phyloP scores from a whole-genome alignment of 2,329 filamentous ascomycete species.

The Colletotrichum eleusines region DNA sequence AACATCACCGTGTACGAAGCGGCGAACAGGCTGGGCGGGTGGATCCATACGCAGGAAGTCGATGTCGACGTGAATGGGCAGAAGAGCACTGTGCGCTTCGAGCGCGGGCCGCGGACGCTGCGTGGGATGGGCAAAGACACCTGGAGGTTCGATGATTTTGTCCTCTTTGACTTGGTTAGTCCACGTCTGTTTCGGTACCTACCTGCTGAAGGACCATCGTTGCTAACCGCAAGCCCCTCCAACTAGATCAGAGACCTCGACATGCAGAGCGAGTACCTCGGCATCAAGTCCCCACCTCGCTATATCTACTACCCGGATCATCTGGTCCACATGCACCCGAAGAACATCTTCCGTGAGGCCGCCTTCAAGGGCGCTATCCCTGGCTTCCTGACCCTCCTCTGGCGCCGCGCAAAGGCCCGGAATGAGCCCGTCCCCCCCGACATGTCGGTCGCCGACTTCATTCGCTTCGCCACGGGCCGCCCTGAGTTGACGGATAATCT shows the following conservation, averaged over 20 bases:
- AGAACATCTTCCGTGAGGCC: slow-evolving; percentile 45
- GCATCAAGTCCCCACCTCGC: slow-evolving; percentile 55
- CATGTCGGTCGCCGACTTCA: slow-evolving; percentile 78
- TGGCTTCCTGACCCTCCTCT: slow-evolving; percentile 51
- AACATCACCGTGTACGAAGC: slow-evolving; percentile 87
- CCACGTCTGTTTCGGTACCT: slow-evolving; percentile 41
- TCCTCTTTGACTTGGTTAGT: slow-evolving; percentile 78
- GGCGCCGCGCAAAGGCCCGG: slow-evolving; percentile 47
- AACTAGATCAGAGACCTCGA: slow-evolving; percentile 28
- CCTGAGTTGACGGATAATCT: slow-evolving; percentile 76
- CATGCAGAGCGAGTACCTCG: slow-evolving; percentile 24
- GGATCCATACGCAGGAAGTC: slow-evolving; percentile 78
- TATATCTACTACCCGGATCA: slow-evolving; percentile 92
- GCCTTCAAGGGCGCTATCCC: slow-evolving; percentile 50
- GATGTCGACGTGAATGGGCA: slow-evolving; percentile 68
- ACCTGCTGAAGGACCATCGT: slow-evolving; percentile 29
- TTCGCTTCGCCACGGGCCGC: slow-evolving; percentile 65
- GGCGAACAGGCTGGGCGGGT: slow-evolving; percentile 79
- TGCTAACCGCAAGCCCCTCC: slow-evolving; percentile 29
- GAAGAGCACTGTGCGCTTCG: slow-evolving; percentile 74
- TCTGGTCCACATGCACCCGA: slow-evolving; percentile 45
- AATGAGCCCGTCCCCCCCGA: slow-evolving; percentile 60
- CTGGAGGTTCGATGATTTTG: slow-evolving; percentile 68
- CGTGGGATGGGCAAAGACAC: slow-evolving; percentile 61
- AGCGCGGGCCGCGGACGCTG: slow-evolving; percentile 85